Base-by-base conservation (phyloP, 1,139 yeast species). In the Candida pseudoviswanathii region DNA sequence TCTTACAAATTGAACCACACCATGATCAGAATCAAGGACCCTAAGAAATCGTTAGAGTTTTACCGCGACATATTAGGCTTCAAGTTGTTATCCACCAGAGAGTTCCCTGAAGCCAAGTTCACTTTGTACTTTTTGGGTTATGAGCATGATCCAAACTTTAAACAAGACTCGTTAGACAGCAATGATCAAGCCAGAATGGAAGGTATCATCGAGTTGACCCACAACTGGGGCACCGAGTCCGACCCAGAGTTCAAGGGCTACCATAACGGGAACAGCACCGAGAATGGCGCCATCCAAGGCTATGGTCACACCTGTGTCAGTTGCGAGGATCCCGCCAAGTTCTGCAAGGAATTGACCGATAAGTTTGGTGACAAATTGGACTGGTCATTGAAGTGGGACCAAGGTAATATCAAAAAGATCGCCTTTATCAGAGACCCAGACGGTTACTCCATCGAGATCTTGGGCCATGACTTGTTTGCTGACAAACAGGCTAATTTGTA, bases 351-450 rank as follows among this genome's bases (percentile, higher is more conserved):
- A 58, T 68, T 85, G 60, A 81, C 83, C 58, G 64, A 61, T 36
- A 66, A 68, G 43, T 66, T 56, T 46, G 71, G 71, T 11, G 70
- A 70, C 41, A 61, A 66, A 33, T 62, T 66, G 30, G 64, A 64
- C 49, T 75, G 79, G 80, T 58, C 72, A 11, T 59, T 65, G 30
- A 80, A 78, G 58, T 88, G 75, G 65, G 82, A 87, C 55, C 78
- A 81, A 57, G 91, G 89, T 54, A 77, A 74, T 50, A 64, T 80
- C 65, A 78, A 80, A 55, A 69, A 73, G 44, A 73, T 86, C 62
- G 97, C 89, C 0, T 86, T 89, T 58, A 68, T 92, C 49, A 75
- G 78, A 53, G 99, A 94, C 63, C 98, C 98, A n/a, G 99, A 94
- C 70, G 90, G 90, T 62, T 94, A 94, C 72, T 78, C 85, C 51